Evolutionary conservation across 2,329 filamentous ascomycete genomes (phyloP), one percentile per base, ranked within the genome.

Genomic region (Cytospora leucostoma): DNA sequence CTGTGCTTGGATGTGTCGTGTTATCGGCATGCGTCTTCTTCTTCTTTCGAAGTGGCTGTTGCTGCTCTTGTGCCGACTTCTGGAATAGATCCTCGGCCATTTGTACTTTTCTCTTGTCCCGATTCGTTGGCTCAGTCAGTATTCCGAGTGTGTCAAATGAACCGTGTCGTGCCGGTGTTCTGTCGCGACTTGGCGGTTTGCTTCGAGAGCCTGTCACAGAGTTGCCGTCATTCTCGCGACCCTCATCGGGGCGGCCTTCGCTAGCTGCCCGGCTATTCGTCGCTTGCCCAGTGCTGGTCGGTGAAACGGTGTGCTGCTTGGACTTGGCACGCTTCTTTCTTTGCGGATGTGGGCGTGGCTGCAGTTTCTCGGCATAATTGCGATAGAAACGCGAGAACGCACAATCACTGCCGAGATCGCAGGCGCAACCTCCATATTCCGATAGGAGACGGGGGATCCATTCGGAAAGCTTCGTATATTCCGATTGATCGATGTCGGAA

Each of bases 351-450:
- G 74, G 63, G 34, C 77, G 79, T 7, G 74, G 64, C 27, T 83
- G 81, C 13, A 75, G 71, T 62, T 79, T 82, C 49, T 74, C 74
- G 62, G 83, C 74, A 69, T 87, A 86, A 59, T 82, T 84, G 57
- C 83, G 79, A 70, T 87, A 84, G 67, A 89, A 89, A 21, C 84
- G 83, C 64, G 80, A 80, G 74, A 89, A 89, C 2, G 85, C 84
- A 70, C 87, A 89, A 63, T 88, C 84, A 49, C 79, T 76, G 8
- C 84, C 85, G 15, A 86, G 73, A 62, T 89, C 84, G 73, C 91
- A 94, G 5, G 90, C 91, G 74, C 91, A 94, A 19, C 90, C 90
- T 19, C 91, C 91, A 70, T 92, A 90, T 72, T 93, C 90, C 19
- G 89, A 89, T 7, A 93, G 81, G 10, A 93, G 87, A 49, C 82